These are phyloP conservation scores for Parasitella parasitica DNA, from an alignment of 371 early-diverging fungal genomes.

Conservation along the genomic window DNA sequence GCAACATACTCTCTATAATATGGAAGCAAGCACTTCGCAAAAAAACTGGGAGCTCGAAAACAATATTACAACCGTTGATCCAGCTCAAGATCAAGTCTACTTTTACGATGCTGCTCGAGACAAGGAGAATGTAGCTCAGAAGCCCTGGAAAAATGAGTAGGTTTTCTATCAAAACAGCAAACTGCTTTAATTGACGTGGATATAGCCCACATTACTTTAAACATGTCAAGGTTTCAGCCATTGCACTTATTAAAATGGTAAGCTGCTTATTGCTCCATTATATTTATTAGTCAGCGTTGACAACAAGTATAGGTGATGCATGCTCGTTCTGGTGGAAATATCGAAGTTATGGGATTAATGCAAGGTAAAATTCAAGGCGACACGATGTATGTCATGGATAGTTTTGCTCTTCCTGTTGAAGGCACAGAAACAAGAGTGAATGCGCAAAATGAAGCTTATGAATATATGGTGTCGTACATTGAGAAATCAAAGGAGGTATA, in stretches of 20 bases:
- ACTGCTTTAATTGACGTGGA: not conserved
- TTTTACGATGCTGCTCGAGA: slow-evolving; percentile 73
- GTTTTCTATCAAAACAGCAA: not conserved
- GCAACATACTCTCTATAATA: slow-evolving; percentile 8
- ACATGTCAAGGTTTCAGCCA: slow-evolving; percentile 89
- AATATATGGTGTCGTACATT: slow-evolving; percentile 95
- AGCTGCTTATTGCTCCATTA: not conserved
- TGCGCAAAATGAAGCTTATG: slow-evolving; percentile 91
- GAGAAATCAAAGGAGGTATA: slow-evolving; percentile 78
- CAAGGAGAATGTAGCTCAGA: slow-evolving; percentile 57
- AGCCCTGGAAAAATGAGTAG: slow-evolving; percentile 85
- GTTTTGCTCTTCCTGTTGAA: slow-evolving; percentile 97
- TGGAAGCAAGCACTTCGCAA: slow-evolving; percentile 62
- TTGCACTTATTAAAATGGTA: slow-evolving; percentile 97
- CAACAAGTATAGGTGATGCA: slow-evolving; percentile 76
- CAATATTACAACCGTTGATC: slow-evolving; percentile 71
- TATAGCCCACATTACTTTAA: slow-evolving; percentile 87
- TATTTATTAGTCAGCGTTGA: not conserved
- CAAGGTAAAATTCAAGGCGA: slow-evolving; percentile 90
- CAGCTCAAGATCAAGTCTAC: slow-evolving; percentile 73
- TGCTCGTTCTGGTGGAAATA: slow-evolving; percentile 93
- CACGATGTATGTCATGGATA: slow-evolving; percentile 94
- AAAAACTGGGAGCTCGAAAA: slow-evolving; percentile 88
- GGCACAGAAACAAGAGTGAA: slow-evolving; percentile 99
- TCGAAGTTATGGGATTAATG: slow-evolving; percentile 98